Base-by-base conservation (phyloP, 306 rosid genomes). In the Quillaja saponaria region DNA sequence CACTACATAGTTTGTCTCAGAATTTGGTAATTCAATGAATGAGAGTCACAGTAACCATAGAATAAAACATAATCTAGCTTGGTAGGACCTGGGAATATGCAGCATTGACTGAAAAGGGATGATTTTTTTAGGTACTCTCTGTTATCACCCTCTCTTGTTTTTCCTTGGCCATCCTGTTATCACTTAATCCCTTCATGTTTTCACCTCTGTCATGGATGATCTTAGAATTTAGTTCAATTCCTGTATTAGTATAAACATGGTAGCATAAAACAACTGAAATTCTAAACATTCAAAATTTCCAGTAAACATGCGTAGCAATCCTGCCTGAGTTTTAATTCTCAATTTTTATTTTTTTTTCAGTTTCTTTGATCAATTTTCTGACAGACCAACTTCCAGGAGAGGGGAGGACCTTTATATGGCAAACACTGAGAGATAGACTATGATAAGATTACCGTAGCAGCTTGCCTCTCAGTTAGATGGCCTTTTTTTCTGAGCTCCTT, bases 381-480 rank as follows among this genome's bases (percentile, higher is more conserved):
- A 15, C 19, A 63, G 13, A 63, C 20, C 33, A 57, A 47, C 18
- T 28, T 46, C 17, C 31, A 1, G 31, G 31, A 4, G 31, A 25
- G 31, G 4, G 31, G 31, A 4, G 31, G 31, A 25, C 31, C 31
- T 4, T 25, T 25, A 25, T n/a, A 25, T 16, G 0, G 9, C 0
- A 39, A n/a, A 33, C 15, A 16, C 38, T n/a, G n/a, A 67, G 25
- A 46, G 35, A 47, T 20, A 38, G 11, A 25, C 31, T 1, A 4
- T 25, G 31, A 25, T 1, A 25, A 19, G 38, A 12, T 17, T 75
- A 90, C 94, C 28, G 87, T 81, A 61, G 97, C 92, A 31, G 95
- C 92, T 71, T 85, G 84, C 53, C 72, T 77, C 81, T 90, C 95
- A 33, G 57, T 64, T 55, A 90, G 67, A 72, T 64, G 63, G 0